Conservation (phyloP, 352 stramenopile genomes). For the Globisporangium spinosum region DNA sequence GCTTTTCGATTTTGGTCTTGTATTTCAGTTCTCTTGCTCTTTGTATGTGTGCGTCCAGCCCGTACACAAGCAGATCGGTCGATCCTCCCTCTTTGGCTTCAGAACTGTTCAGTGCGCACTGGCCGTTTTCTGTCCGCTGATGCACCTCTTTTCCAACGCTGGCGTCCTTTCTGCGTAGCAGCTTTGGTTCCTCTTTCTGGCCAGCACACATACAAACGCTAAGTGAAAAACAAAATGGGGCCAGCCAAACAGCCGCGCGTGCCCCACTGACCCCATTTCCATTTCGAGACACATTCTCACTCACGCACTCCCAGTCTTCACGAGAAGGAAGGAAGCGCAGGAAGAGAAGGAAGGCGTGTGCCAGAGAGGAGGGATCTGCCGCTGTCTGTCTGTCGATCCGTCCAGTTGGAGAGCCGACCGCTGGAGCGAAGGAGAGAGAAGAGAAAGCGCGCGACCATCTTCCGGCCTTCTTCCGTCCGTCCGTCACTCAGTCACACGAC, state of each 20-base stretch:
- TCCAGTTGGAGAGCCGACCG: not conserved
- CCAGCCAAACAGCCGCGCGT: not conserved
- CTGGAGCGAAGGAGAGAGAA: not conserved
- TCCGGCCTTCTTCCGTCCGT: not conserved
- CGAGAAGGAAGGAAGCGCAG: not conserved
- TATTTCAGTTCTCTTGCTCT: not conserved
- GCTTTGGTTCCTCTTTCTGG: not conserved
- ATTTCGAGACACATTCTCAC: not conserved
- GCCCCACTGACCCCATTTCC: not conserved
- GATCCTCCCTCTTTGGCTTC: slow-evolving; percentile 4
- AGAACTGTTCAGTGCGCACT: slow-evolving; percentile 17
- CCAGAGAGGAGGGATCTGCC: not conserved
- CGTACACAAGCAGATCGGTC: not conserved
- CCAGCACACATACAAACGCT: not conserved
- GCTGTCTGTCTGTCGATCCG: not conserved
- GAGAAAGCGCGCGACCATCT: not conserved
- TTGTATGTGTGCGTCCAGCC: not conserved
- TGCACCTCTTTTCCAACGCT: not conserved
- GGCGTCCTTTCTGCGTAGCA: slow-evolving; percentile 1
- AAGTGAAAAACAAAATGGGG: not conserved
- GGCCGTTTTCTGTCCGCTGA: slow-evolving; percentile 9
- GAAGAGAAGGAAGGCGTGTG: not conserved
- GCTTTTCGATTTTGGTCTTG: not conserved
- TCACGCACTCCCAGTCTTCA: not conserved
- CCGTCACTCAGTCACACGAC: not conserved